Evolutionary conservation across 2,329 filamentous ascomycete species (phyloP).

Genomic region (Cercospora canescens): DNA sequence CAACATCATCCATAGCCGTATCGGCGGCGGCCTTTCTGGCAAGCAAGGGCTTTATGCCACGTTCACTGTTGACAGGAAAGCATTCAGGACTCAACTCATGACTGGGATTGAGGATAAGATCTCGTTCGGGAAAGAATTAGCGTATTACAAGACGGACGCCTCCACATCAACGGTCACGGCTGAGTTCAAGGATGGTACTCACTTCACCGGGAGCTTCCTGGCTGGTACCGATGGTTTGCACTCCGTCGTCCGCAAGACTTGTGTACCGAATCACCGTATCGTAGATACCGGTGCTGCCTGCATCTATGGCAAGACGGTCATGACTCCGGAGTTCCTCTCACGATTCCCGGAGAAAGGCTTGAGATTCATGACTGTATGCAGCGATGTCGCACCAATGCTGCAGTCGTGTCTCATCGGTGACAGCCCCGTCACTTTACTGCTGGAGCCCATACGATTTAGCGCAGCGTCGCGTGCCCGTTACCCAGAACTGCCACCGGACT

Average conservation of each 20-base stretch:
- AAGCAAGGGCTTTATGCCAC: conserved; percentile 18
- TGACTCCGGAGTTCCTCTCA: conserved; percentile 21
- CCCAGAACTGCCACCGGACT: conserved; percentile 21
- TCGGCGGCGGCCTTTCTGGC: conserved; percentile 19
- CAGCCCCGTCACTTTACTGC: conserved; percentile 24
- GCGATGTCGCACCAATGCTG: conserved; percentile 22
- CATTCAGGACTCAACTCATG: conserved; percentile 23
- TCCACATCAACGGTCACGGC: conserved; percentile 14
- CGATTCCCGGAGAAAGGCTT: conserved; percentile 22
- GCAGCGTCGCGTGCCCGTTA: conserved; percentile 16
- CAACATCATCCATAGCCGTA: conserved; percentile 22
- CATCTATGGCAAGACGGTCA: conserved; percentile 29
- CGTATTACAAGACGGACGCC: conserved; percentile 12
- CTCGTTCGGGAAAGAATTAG: conserved; percentile 23
- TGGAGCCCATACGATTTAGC: conserved; percentile 25
- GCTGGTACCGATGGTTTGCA: conserved; percentile 28
- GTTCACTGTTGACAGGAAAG: conserved; percentile 24
- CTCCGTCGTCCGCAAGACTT: conserved; percentile 26
- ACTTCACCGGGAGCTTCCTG: conserved; percentile 18
- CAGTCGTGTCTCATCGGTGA: conserved; percentile 26
- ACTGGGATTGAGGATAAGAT: conserved; percentile 25
- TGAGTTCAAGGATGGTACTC: conserved; percentile 19
- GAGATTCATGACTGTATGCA: conserved; percentile 24
- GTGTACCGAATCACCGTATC: conserved; percentile 21
- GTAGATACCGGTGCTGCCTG: conserved; percentile 24